Conservation (phyloP, 2,329 filamentous ascomycete species). For the Pestalotiopsis sp. region DNA sequence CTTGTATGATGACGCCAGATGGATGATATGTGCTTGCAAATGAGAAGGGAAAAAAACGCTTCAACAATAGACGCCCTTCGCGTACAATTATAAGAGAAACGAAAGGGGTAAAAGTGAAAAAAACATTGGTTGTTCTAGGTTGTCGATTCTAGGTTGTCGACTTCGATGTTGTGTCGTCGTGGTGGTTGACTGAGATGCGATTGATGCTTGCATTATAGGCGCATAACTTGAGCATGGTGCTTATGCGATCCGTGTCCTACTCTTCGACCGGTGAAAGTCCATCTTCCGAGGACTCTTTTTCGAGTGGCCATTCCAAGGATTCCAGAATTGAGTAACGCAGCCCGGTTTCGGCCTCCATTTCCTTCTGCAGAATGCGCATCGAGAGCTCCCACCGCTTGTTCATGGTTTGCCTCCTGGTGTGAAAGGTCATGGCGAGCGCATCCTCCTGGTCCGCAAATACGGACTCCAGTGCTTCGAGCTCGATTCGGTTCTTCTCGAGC, state of each 20-base stretch:
- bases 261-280: constrained; percentile 11
- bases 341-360: constrained; percentile 49
- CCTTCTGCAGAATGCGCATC: constrained; percentile 55
- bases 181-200: neutral
- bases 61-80: neutral
- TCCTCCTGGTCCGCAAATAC: constrained; percentile 54
- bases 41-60: neutral
- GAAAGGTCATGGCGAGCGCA: constrained; percentile 45
- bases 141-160: neutral
- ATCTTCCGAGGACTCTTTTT: constrained; percentile 16
- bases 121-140: neutral
- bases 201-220: neutral
- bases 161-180: neutral
- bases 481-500: constrained; percentile 46
- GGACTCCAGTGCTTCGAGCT: constrained; percentile 50
- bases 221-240: neutral
- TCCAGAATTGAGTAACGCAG: constrained; percentile 43
- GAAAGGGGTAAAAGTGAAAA: neutral
- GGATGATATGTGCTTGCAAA: neutral
- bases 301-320: constrained; percentile 44
- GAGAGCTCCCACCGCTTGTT: constrained; percentile 54
- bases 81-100: neutral
- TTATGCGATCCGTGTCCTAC: neutral
- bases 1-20: neutral
- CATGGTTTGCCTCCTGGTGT: constrained; percentile 45